Evolutionary conservation across 106 monocot genomes (phyloP).

Genomic region (Dactylorhiza incarnata): DNA sequence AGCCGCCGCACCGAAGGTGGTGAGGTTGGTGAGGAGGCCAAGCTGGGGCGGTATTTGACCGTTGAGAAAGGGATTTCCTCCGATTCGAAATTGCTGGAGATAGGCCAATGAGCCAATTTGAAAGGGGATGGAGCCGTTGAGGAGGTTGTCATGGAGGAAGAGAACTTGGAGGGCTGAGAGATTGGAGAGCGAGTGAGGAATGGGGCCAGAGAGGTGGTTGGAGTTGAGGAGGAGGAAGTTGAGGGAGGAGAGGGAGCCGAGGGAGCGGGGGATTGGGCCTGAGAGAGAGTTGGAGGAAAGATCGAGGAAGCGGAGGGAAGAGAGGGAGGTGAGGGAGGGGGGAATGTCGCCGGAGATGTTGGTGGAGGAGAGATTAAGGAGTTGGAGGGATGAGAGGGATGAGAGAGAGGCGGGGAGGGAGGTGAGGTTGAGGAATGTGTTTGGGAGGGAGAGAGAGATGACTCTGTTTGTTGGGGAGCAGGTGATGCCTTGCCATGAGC

Average conservation of each 20-base stretch:
- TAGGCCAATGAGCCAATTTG: slow-evolving; percentile 45
- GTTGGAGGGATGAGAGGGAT: slow-evolving; percentile 67
- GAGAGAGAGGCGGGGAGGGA: slow-evolving; percentile 52
- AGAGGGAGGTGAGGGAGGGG: slow-evolving; percentile 27
- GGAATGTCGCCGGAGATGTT: slow-evolving; percentile 60
- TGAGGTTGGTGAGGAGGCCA: slow-evolving; percentile 66
- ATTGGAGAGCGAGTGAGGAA: slow-evolving; percentile 44
- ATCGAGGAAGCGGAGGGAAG: slow-evolving; percentile 55
- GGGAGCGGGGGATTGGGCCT: slow-evolving; percentile 36
- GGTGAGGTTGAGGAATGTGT: slow-evolving; percentile 92
- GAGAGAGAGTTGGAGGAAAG: slow-evolving; percentile 62
- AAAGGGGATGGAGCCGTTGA: slow-evolving; percentile 57
- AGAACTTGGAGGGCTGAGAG: slow-evolving; percentile 50
- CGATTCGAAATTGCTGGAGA: slow-evolving; percentile 80
- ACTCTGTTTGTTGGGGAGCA: slow-evolving; percentile 70
- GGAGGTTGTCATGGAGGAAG: slow-evolving; percentile 64
- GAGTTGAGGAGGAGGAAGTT: slow-evolving; percentile 65
- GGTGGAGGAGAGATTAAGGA: slow-evolving; percentile 75
- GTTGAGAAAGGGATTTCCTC: slow-evolving; percentile 64
- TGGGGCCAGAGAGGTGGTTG: slow-evolving; percentile 50
- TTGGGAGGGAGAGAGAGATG: slow-evolving; percentile 79
- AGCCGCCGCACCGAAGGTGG: slow-evolving; percentile 80
- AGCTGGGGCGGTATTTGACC: slow-evolving; percentile 66
- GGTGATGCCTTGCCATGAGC: slow-evolving; percentile 81
- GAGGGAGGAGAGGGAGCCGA: slow-evolving; percentile 33